Percentiles rank a stretch among this genome's conserved stretches.
phyloP scores from a whole-genome alignment of 2,329 filamentous ascomycete genomes.

The Epichloe sibirici region DNA sequence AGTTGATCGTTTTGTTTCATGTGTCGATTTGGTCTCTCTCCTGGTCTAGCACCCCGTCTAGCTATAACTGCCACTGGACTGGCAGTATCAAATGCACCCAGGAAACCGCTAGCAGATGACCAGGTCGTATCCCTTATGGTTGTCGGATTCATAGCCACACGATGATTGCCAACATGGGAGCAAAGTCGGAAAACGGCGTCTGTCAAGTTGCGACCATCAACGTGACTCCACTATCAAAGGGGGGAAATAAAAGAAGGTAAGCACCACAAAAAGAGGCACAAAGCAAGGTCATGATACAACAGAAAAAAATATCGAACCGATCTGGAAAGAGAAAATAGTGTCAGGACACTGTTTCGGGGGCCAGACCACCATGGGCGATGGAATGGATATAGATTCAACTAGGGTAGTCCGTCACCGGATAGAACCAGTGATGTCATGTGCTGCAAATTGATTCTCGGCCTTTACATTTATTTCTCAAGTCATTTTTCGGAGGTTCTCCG shows the following conservation, averaged over 20 bases:
- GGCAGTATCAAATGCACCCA: conserved; percentile 8
- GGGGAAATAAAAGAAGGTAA: neutral
- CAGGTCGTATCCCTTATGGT: neutral
- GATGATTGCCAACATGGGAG: too few species aligned
- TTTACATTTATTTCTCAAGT: neutral
- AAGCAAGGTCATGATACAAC: conserved; percentile 6
- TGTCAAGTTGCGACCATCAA: too few species aligned
- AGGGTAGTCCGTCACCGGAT: conserved; percentile 31
- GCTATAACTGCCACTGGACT: conserved; percentile 13
- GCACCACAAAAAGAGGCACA: conserved; percentile 9
- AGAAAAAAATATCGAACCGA: conserved; percentile 7
- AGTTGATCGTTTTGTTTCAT: neutral
- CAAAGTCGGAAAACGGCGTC: too few species aligned
- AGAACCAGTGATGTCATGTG: conserved; percentile 7
- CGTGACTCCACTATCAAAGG: too few species aligned
- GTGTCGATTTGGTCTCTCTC: neutral
- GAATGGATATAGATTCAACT: conserved; percentile 28
- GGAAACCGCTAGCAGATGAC: neutral
- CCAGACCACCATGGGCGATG: conserved; percentile 9
- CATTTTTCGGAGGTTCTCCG: neutral
- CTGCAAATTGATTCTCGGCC: conserved; percentile 3
- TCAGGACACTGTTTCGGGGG: conserved; percentile 9
- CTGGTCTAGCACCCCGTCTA: neutral
- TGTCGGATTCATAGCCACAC: too few species aligned
- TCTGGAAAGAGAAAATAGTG: conserved; percentile 15